These are phyloP conservation scores for Mycena metata DNA, from an alignment of 768 basidiomycete genomes.

Conservation along the genomic window DNA sequence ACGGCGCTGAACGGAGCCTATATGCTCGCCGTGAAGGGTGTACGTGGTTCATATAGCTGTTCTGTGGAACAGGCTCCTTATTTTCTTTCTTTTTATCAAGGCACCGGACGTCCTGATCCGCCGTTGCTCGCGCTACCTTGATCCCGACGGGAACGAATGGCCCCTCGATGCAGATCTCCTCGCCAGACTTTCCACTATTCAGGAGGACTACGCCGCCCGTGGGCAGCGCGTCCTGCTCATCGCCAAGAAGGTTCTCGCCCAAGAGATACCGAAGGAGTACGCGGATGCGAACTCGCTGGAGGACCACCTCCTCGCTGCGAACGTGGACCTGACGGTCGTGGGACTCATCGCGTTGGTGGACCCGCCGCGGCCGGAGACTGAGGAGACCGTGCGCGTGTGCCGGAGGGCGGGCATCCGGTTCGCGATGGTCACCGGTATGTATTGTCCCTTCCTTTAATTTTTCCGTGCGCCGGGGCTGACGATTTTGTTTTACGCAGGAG, in stretches of 20 bases:
- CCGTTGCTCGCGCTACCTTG: slow-evolving; percentile 55
- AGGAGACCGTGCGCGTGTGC: slow-evolving; percentile 63
- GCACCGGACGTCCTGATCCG: slow-evolving; percentile 66
- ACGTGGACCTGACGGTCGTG: slow-evolving; percentile 63
- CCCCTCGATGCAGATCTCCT: slow-evolving; percentile 48
- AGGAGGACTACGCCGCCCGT: slow-evolving; percentile 63
- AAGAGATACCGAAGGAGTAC: slow-evolving; percentile 48
- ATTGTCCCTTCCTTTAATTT: slow-evolving; percentile 8
- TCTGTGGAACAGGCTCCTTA: slow-evolving; percentile 30
- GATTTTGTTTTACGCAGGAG: slow-evolving; percentile 46
- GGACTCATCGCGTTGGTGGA: slow-evolving; percentile 74
- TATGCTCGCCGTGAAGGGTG: slow-evolving; percentile 59
- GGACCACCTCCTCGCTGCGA: slow-evolving; percentile 57
- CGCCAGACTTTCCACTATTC: slow-evolving; percentile 49
- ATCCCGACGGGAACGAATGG: slow-evolving; percentile 52
- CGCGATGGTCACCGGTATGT: slow-evolving; percentile 72
- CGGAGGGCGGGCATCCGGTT: slow-evolving; percentile 72
- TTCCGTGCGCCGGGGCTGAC: neutral
- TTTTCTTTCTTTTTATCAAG: neutral
- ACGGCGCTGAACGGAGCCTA: slow-evolving; percentile 41
- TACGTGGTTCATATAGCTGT: slow-evolving; percentile 37
- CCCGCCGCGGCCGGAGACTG: slow-evolving; percentile 68
- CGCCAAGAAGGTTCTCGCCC: slow-evolving; percentile 58
- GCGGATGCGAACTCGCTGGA: slow-evolving; percentile 55
- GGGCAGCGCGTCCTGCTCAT: slow-evolving; percentile 76